Base-by-base conservation (phyloP, 257 asterid genomes). In the Lithospermum erythrorhizon region DNA sequence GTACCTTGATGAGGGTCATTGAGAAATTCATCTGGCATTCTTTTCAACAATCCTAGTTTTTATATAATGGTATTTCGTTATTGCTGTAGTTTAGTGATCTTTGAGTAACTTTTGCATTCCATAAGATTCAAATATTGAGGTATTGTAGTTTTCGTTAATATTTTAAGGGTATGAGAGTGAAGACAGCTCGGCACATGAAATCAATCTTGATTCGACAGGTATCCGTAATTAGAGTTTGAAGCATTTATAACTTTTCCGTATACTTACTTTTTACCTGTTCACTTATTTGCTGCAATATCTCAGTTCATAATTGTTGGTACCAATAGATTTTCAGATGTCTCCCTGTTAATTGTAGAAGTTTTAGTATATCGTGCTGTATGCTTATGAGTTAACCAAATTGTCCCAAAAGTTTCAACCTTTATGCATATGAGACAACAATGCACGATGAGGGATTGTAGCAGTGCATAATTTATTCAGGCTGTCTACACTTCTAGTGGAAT, bases 131-230 rank as follows among this genome's bases (percentile, higher is more conserved):
- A 35, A 35, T 25, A n/a, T 27, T 6, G 4, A 30, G 9, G 23
- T 6, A 53, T 55, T 65, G 45, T 47, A 20, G 56, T 6, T 61
- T 79, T 14, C 61, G 53, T 9, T 57, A 35, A 35, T 35, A 13
- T 35, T n/a, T 49, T 56, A 67, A 93, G 98, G 98, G 64, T 88
- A 89, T 71, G 90, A 86, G 74, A 91, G 94, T 65, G 98, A 88
- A 75, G 87, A 84, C 68, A 84, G 96, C 75, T 91, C 97, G 20
- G 84, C 59, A 32, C 79, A 86, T 20, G 95, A 88, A 75, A 82
- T 82, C 62, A 84, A 84, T 76, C 87, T 83, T 1, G 94, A 89
- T 68, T 81, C 96, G 17, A 81, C 99, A 76, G 98, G 97, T 91
- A 72, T 59, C 73, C 21, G 18, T 61, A n/a, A 2, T 56, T 61